Evolutionary conservation across 2,329 filamentous ascomycete genomes (phyloP).

Genomic region (Pestalotiopsis fici): DNA sequence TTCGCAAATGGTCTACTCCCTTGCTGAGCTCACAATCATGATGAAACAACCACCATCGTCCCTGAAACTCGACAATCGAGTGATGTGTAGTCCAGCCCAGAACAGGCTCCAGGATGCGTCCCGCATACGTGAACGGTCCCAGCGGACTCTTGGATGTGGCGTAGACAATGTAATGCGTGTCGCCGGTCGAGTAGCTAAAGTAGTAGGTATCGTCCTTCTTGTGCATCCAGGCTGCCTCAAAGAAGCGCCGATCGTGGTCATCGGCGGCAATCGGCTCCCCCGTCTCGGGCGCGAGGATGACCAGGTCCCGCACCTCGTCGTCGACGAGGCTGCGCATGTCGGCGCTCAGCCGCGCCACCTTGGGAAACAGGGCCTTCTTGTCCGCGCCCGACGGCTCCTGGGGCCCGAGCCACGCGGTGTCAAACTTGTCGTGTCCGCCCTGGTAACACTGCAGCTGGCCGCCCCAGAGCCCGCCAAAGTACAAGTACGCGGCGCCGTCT

Average conservation of each 20-base stretch:
- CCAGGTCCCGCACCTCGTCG: conserved; percentile 56
- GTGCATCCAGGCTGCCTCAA: conserved; percentile 81
- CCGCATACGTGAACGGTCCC: conserved; percentile 73
- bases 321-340: conserved; percentile 67
- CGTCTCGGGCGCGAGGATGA: conserved; percentile 64
- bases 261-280: conserved; percentile 61
- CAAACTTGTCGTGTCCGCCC: conserved; percentile 53
- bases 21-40: conserved; percentile 71
- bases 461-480: conserved; percentile 81
- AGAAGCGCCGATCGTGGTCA: conserved; percentile 76
- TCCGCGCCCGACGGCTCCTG: conserved; percentile 60
- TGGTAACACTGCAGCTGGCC: conserved; percentile 79
- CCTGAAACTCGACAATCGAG: conserved; percentile 74
- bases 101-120: conserved; percentile 73
- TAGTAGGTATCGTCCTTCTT: conserved; percentile 71
- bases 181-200: conserved; percentile 77
- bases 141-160: conserved; percentile 64
- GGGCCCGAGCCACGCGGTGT: conserved; percentile 52
- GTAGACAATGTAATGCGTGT: conserved; percentile 74
- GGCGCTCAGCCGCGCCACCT: conserved; percentile 63
- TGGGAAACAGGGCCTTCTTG: conserved; percentile 62
- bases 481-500: conserved; percentile 64
- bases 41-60: conserved; percentile 74
- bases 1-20: conserved; percentile 70
- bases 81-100: conserved; percentile 83